Evolutionary conservation across 108 stramenopile genomes (phyloP), one percentile per base, ranked within the genome.

Genomic region (Nitzschia palea): DNA sequence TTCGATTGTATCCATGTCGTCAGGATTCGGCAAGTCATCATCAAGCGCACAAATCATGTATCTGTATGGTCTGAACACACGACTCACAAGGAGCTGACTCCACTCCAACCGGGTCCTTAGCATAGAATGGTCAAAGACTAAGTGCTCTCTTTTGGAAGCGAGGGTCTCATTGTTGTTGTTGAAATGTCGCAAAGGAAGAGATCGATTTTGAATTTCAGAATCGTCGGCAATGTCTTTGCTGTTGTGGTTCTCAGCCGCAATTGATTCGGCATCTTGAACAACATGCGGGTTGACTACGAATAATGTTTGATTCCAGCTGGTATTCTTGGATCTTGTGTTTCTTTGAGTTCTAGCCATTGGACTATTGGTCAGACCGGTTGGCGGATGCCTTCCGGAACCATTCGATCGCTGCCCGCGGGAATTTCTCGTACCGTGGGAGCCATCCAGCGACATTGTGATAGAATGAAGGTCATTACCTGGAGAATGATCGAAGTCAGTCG

Each of bases 41-140:
- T 69, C 47, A 44, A 33, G 22, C 42, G 37, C 68, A 4, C 57
- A 47, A 34, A 69, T 36, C 30, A 48, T 50, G 3, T 28, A 5
- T 9, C 33, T 15, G 44, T 69, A 69, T 2, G 68, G 68, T 23
- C 33, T 34, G 20, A 69, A 50, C 9, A 44, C 47, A 22, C 47
- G 30, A 10, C 28, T 14, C 12, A 69, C 45, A 23, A 69, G 26
- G 10, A 31, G 29, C 34, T 60, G 40, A 27, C 51, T 69, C 68
- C 68, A 69, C 2, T 60, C 33, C 56, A 61, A 37, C 22, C 68
- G 56, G 18, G 44, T 69, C 22, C 37, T 20, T n/a, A 58, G 31
- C 29, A 36, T 31, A 23, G 28, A 18, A 36, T 55, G 2, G 26
- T 67, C 55, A 9, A 43, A 18, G 27, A 56, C 47, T 20, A 48